phyloP scores from a whole-genome alignment of 306 rosid genomes.

The Astragalus glycyphyllos region DNA sequence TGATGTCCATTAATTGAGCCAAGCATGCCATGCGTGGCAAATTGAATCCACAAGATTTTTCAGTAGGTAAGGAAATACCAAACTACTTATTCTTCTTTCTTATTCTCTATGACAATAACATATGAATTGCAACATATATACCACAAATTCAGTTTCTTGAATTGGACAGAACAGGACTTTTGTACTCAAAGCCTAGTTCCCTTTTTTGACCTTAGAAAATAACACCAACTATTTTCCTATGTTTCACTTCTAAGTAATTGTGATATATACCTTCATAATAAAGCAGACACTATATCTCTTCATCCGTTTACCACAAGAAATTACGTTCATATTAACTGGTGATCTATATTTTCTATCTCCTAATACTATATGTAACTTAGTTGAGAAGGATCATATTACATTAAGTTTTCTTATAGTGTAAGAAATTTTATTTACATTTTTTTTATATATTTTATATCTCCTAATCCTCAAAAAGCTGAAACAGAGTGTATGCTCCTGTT shows the following conservation, averaged over 20 bases:
- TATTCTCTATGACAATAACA: constrained; percentile 18
- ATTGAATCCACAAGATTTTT: constrained; percentile 4
- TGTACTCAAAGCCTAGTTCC: not conserved
- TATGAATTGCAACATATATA: constrained; percentile 13
- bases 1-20: not conserved
- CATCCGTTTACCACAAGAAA: not conserved
- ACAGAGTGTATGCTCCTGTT: not conserved
- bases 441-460: no score
- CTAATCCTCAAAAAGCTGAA: not conserved
- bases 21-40: constrained; percentile 21
- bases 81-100: not conserved
- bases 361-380: no score
- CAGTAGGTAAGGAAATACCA: constrained; percentile 17
- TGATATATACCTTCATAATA: not conserved
- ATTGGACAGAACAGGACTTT: constrained; percentile 32
- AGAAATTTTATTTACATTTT: not conserved
- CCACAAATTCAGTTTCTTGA: constrained; percentile 22
- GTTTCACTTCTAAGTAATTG: constrained; percentile 41
- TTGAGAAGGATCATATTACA: constrained; percentile 9
- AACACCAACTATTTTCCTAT: constrained; percentile 9
- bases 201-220: constrained; percentile 33
- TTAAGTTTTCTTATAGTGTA: not conserved
- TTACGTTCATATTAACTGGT: constrained; percentile 11
- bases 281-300: constrained; percentile 28
- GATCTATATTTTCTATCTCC: no score